Percentiles rank a stretch among this genome's conserved stretches.
phyloP scores from a whole-genome alignment of 495 filamentous ascomycete genomes.

The Thermothielavioides terrestris region DNA sequence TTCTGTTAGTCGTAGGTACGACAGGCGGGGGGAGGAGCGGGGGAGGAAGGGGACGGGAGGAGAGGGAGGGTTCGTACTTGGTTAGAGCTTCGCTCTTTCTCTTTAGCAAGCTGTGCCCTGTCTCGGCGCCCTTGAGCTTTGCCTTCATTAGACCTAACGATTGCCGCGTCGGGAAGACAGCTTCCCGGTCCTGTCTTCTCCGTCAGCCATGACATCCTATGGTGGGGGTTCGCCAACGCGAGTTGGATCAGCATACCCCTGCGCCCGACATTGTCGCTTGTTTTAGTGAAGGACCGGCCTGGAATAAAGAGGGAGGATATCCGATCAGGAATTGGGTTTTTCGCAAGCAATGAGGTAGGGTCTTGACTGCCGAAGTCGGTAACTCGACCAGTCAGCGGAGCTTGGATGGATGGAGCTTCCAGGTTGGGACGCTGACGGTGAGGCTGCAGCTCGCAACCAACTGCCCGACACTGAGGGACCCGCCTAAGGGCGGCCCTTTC shows the following conservation, averaged over 20 bases:
- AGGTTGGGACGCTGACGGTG: constrained; percentile 13
- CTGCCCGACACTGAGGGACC: neutral
- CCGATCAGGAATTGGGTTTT: neutral
- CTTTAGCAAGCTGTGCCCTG: constrained; percentile 77
- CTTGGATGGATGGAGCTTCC: constrained; percentile 11
- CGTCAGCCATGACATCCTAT: constrained; percentile 14
- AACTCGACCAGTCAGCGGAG: too few relatives aligned
- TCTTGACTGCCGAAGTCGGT: too few relatives aligned
- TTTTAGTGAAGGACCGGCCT: neutral
- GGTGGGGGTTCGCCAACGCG: constrained; percentile 7
- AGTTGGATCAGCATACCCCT: constrained; percentile 32
- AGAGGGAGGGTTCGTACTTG: constrained; percentile 47
- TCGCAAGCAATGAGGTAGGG: too few relatives aligned
- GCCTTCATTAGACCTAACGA: constrained; percentile 94
- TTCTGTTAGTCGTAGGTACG: constrained; percentile 2
- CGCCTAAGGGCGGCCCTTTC: neutral
- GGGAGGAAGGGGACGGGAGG: neutral
- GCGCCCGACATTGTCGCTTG: constrained; percentile 50
- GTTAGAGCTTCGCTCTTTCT: constrained; percentile 90
- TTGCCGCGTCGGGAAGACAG: constrained; percentile 97
- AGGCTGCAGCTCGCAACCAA: constrained; percentile 1
- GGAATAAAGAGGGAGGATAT: neutral
- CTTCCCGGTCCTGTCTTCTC: constrained; percentile 61
- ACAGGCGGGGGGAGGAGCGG: neutral
- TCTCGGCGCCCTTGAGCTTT: constrained; percentile 96